These are phyloP conservation scores for Ceratorhiza oryzae-sativae DNA, from an alignment of 1,284 basidiomycete species.

Conservation along the genomic window DNA sequence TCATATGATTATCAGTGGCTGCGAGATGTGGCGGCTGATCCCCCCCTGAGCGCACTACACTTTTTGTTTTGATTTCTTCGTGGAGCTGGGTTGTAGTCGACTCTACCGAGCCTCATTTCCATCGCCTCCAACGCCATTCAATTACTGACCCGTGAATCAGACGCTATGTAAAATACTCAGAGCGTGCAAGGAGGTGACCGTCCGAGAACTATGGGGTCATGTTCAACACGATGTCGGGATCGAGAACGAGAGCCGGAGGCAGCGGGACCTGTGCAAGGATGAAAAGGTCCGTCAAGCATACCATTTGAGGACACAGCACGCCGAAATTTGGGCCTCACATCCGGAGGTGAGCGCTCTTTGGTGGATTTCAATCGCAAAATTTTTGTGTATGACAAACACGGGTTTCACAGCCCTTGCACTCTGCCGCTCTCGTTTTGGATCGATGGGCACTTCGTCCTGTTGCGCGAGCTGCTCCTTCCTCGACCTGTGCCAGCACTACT, in stretches of 20 bases:
- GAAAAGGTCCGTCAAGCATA: neutral
- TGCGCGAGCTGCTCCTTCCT: neutral
- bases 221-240: neutral
- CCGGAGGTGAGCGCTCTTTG: neutral
- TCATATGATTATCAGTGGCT: neutral
- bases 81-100: neutral
- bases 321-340: slow-evolving; percentile 24
- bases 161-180: neutral
- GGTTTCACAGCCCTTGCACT: slow-evolving; percentile 1
- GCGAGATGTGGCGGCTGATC: neutral
- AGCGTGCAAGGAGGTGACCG: no score
- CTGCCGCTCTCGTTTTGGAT: slow-evolving; percentile 16
- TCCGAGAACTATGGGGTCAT: no score
- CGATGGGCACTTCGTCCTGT: neutral
- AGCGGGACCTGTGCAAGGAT: slow-evolving; percentile 10
- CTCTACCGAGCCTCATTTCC: neutral
- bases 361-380: neutral
- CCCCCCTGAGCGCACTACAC: no score
- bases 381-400: neutral
- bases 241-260: neutral
- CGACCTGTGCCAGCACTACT: no score
- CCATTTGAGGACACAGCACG: slow-evolving; percentile 1
- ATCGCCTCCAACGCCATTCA: neutral
- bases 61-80: neutral
- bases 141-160: neutral